Percentiles rank a stretch among this genome's conserved stretches.
These are phyloP conservation scores for Verticillium longisporum DNA, from an alignment of 2,329 filamentous ascomycete species.

Conservation along the genomic window DNA sequence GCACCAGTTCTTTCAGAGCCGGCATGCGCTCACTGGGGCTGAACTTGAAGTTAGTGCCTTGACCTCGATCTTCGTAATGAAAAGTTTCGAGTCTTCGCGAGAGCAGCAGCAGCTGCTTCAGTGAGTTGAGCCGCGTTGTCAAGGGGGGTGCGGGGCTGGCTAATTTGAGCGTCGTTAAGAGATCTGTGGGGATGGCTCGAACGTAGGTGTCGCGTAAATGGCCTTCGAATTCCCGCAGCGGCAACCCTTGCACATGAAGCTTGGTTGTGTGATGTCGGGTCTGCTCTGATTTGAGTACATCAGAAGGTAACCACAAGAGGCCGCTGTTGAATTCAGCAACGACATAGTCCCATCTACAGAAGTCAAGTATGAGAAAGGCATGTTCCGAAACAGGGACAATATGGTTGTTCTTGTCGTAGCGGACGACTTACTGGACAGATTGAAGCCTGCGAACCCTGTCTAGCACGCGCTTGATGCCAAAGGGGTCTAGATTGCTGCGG, in stretches of 20 bases:
- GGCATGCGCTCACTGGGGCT: conserved; percentile 31
- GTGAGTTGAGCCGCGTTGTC: conserved; percentile 28
- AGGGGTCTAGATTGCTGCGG: conserved; percentile 31
- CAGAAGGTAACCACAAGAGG: conserved; percentile 28
- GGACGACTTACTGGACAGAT: conserved; percentile 29
- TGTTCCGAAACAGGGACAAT: neutral
- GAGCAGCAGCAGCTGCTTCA: conserved; percentile 34
- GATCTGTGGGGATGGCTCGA: conserved; percentile 28
- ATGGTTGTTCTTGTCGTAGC: neutral
- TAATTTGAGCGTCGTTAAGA: conserved; percentile 32
- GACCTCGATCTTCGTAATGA: conserved; percentile 36
- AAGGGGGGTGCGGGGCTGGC: conserved; percentile 30
- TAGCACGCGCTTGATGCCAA: conserved; percentile 26
- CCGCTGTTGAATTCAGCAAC: conserved; percentile 18
- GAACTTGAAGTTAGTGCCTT: conserved; percentile 38
- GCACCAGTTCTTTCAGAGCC: conserved; percentile 28
- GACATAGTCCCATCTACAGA: conserved; percentile 29
- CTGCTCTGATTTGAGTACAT: conserved; percentile 26
- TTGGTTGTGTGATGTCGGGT: conserved; percentile 19
- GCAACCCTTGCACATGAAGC: conserved; percentile 33
- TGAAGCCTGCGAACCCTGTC: conserved; percentile 25
- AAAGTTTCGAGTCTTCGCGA: conserved; percentile 28
- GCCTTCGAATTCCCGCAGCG: conserved; percentile 27
- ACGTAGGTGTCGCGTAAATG: conserved; percentile 27
- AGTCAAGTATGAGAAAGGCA: conserved; percentile 12